phyloP scores from a whole-genome alignment of 2,329 filamentous ascomycete species.

The Aspergillus piperis region DNA sequence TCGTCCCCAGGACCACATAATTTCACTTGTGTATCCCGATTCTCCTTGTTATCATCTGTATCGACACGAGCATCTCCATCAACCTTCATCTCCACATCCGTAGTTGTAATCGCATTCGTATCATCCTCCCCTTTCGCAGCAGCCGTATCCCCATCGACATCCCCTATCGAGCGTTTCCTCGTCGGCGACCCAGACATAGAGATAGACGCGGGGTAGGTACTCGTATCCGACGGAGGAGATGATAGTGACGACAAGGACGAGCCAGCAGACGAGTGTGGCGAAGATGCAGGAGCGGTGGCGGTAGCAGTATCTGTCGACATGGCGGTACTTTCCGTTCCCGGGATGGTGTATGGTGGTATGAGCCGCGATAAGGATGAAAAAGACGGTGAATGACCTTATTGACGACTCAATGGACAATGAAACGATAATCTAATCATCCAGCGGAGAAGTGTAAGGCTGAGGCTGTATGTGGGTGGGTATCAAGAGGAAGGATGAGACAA shows the following conservation, averaged over 20 bases:
- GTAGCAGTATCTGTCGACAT: background rate
- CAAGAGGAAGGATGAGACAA: no score
- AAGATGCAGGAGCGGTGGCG: constrained; percentile 17
- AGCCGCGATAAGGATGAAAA: no score
- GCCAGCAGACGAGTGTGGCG: background rate
- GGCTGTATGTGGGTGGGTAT: no score
- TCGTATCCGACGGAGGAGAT: constrained; percentile 32
- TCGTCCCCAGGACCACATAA: background rate
- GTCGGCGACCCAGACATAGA: background rate
- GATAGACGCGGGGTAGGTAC: constrained; percentile 8
- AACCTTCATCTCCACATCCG: background rate
- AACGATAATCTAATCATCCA: background rate
- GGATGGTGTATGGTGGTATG: no score
- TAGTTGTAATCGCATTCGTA: background rate
- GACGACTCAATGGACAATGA: background rate
- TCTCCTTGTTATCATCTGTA: constrained; percentile 13
- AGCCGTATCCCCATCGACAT: background rate
- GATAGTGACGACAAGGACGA: constrained; percentile 12
- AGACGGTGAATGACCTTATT: background rate
- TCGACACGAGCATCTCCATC: background rate
- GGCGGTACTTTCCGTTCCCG: background rate
- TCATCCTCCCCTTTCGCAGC: no score
- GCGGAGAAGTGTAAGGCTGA: background rate
- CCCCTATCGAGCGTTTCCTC: constrained; percentile 5
- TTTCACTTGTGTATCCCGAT: background rate